Base-by-base conservation (phyloP, 805 yeast genomes). In the Lipomyces orientalis region DNA sequence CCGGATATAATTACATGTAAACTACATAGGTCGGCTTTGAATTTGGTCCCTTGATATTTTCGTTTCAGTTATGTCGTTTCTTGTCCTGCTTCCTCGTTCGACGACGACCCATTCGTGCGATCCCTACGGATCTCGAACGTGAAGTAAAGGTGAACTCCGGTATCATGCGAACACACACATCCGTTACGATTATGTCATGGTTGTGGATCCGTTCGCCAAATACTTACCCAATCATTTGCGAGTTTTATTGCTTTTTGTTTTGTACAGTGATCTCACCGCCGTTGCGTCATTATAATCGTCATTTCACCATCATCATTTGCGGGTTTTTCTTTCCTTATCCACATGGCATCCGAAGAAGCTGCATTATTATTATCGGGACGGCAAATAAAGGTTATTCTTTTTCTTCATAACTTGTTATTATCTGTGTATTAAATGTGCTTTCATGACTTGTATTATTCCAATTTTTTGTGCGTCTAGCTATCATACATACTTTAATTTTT, bases 1-100 rank as follows among this genome's bases (percentile, higher is more conserved):
- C 51, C 39, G 66, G 66, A n/a, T 63, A 63, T 58, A 63, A 63
- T 43, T 63, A 63, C 54, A 60, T 63, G 65, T 63, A 63, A 60
- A 19, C 39, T 54, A 37, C 35, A 58, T 39, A 19, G 49, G 49
- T 14, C 49, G 43, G 43, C 4, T 37, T 12, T 37, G 43, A 12
- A 10, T 12, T n/a, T 19, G 7, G 43, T 59, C n/a, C 29, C 39
- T 39, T 22, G 35, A 59, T 31, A 55, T 59, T 59, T 39, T 31
- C 29, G 1, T 31, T 46, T 43, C 29, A 25, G 29, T 37, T n/a
- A n/a, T 54, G 10, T 5, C 8, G 57, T 39, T 58, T 51, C n/a
- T 43, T 43, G 49, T 43, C 16, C 8, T 43, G 49, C 22, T 43
- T 43, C 22, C 22, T n/a, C 22, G 22, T 43, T n/a, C 49, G 49